A percentile compares a stretch with the other conserved stretches of the same genome.
These are phyloP conservation scores for Leptographium galeiforme DNA, from an alignment of 2,329 filamentous ascomycete species.

Conservation along the genomic window DNA sequence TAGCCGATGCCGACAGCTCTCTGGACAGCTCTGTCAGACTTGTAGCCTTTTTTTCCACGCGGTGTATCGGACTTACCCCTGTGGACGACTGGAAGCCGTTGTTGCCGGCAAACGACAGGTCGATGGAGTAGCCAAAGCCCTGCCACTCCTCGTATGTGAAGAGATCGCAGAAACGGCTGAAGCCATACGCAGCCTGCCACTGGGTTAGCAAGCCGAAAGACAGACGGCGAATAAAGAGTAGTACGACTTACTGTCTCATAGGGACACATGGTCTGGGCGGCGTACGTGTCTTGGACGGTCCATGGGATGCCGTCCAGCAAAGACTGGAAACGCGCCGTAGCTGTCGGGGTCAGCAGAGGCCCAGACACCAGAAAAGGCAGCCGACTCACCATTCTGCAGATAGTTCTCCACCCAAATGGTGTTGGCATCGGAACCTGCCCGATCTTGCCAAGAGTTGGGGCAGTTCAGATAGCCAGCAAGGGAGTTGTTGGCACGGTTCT, in stretches of 20 bases:
- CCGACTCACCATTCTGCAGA: slow-evolving; percentile 38
- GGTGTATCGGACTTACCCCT: slow-evolving; percentile 26
- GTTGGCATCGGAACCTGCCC: slow-evolving; percentile 38
- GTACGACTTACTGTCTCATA: slow-evolving; percentile 49
- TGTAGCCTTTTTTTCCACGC: background rate
- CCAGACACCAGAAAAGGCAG: background rate
- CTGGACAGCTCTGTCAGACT: slow-evolving; percentile 12
- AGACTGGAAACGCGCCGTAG: slow-evolving; percentile 43
- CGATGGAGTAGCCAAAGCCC: slow-evolving; percentile 57
- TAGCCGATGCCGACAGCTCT: slow-evolving; percentile 62
- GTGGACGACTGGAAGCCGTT: slow-evolving; percentile 51
- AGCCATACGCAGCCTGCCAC: slow-evolving; percentile 51
- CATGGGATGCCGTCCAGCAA: slow-evolving; percentile 47
- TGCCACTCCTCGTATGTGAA: slow-evolving; percentile 67
- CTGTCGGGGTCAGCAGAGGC: slow-evolving; percentile 18
- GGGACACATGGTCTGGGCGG: slow-evolving; percentile 58
- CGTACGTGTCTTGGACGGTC: slow-evolving; percentile 49
- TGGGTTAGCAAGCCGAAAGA: background rate
- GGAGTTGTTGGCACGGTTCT: slow-evolving; percentile 52
- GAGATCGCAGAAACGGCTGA: slow-evolving; percentile 58
- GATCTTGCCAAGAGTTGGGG: slow-evolving; percentile 42
- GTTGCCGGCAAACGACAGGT: slow-evolving; percentile 50
- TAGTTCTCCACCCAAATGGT: slow-evolving; percentile 51
- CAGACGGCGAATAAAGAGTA: background rate
- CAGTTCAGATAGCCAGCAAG: slow-evolving; percentile 55